A percentile compares a stretch with the other conserved stretches of the same genome.
Conservation (phyloP, 108 stramenopile species). For the Bacterosira constricta region DNA sequence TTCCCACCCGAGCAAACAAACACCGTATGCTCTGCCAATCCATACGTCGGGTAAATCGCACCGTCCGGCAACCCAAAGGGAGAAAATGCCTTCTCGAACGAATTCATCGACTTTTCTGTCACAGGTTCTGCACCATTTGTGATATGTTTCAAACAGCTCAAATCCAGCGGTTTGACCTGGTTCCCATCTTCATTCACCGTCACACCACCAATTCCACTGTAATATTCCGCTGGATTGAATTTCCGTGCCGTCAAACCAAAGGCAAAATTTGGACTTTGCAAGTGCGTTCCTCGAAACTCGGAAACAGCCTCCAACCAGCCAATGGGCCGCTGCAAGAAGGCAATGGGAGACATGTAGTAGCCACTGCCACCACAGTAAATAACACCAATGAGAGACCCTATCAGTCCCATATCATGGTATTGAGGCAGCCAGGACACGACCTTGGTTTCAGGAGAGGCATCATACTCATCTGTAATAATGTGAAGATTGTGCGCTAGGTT, state of each 20-base stretch:
- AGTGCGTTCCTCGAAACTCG: conserved; percentile 89
- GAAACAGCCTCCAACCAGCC: conserved; percentile 88
- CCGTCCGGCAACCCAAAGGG: conserved; percentile 70
- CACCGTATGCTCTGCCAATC: conserved; percentile 98
- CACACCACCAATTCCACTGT: conserved; percentile 4
- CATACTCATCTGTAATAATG: conserved; percentile 81
- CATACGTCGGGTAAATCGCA: conserved; percentile 94
- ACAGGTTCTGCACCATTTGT: conserved; percentile 99
- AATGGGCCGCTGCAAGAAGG: conserved; percentile 94
- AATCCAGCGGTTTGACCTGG: conserved; percentile 56
- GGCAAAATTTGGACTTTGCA: conserved; percentile 99
- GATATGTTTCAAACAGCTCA: conserved; percentile 86
- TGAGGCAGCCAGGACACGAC: conserved; percentile 99
- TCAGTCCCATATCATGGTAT: conserved; percentile 99
- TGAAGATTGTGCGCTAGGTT: conserved; percentile 92
- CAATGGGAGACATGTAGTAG: conserved; percentile 94
- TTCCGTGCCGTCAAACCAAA: conserved; percentile 94
- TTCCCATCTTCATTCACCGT: conserved; percentile 21
- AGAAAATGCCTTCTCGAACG: conserved; percentile 76
- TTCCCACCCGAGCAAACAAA: conserved; percentile 91
- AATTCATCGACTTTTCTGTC: conserved; percentile 69
- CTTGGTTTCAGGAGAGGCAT: conserved; percentile 79
- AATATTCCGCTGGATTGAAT: conserved; percentile 54
- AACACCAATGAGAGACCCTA: conserved; percentile 92
- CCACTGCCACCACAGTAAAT: conserved; percentile 96